A percentile compares a stretch with the other conserved stretches of the same genome.
These are phyloP conservation scores for Zalaria sp. DNA, from an alignment of 2,329 filamentous ascomycete genomes.

Conservation along the genomic window DNA sequence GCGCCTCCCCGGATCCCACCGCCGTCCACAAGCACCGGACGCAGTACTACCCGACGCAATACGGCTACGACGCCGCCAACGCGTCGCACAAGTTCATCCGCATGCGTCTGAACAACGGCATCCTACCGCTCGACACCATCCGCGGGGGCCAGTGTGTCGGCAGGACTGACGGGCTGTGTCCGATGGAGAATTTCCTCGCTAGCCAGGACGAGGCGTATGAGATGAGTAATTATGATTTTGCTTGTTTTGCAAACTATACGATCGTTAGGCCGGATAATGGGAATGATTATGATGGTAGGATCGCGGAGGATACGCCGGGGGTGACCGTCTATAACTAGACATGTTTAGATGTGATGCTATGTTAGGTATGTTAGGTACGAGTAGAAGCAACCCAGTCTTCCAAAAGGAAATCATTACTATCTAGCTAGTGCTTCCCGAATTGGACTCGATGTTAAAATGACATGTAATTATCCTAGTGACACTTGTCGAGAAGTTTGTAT, in stretches of 20 bases:
- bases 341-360: no score
- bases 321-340: background rate
- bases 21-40: conserved; percentile 25
- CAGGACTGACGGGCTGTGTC: conserved; percentile 32
- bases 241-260: conserved; percentile 35
- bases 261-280: conserved; percentile 22
- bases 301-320: conserved; percentile 7
- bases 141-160: conserved; percentile 30
- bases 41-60: conserved; percentile 28
- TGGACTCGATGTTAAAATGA: no score
- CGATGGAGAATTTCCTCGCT: conserved; percentile 25
- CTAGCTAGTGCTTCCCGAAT: no score
- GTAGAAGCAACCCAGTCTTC: no score
- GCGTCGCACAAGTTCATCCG: conserved; percentile 34
- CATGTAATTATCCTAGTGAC: no score
- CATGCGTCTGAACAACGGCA: conserved; percentile 36
- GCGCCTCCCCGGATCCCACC: conserved; percentile 24
- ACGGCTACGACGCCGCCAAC: conserved; percentile 28
- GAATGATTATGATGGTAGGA: conserved; percentile 32
- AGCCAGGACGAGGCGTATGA: conserved; percentile 25
- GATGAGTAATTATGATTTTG: conserved; percentile 32
- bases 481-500: no score
- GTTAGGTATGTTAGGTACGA: no score
- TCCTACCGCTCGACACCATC: conserved; percentile 33
- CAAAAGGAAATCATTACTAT: no score